Conservation (phyloP, 805 yeast genomes). For the Ascoidea asiatica region DNA sequence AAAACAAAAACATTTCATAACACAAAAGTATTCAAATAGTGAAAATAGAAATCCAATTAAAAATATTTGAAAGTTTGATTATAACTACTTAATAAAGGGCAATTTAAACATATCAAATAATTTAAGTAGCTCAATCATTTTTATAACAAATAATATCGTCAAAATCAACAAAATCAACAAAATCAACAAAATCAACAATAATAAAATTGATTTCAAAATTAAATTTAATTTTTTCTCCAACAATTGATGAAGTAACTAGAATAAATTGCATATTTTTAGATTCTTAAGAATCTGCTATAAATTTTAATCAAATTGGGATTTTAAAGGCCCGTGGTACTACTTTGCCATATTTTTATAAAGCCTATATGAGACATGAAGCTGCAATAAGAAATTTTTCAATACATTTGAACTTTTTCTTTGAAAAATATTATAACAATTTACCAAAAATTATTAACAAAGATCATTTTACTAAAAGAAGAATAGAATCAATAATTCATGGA, state of each 20-base stretch:
- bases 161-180: too few relatives aligned
- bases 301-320: conserved; percentile 63
- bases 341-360: conserved; percentile 83
- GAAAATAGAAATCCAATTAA: too few relatives aligned
- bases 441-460: conserved; percentile 15
- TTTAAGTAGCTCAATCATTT: too few relatives aligned
- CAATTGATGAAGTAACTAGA: conserved; percentile 86
- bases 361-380: conserved; percentile 89
- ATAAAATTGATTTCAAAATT: conserved; percentile 54
- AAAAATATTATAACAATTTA: conserved; percentile 19
- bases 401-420: conserved; percentile 28
- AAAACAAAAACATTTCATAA: too few relatives aligned
- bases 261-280: conserved; percentile 77
- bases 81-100: too few relatives aligned
- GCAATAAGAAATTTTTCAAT: conserved; percentile 57
- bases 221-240: conserved; percentile 82
- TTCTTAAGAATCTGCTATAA: conserved; percentile 51
- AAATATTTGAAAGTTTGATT: too few relatives aligned
- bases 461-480: conserved; percentile 32
- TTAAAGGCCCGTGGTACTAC: conserved; percentile 70
- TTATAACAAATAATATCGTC: too few relatives aligned
- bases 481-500: conserved; percentile 51
- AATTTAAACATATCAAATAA: too few relatives aligned
- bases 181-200: too few relatives aligned
- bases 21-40: too few relatives aligned